Evolutionary conservation across 129 eudicot species (phyloP), one percentile per base, ranked within the genome.

Genomic region (Flaveria linearis): DNA sequence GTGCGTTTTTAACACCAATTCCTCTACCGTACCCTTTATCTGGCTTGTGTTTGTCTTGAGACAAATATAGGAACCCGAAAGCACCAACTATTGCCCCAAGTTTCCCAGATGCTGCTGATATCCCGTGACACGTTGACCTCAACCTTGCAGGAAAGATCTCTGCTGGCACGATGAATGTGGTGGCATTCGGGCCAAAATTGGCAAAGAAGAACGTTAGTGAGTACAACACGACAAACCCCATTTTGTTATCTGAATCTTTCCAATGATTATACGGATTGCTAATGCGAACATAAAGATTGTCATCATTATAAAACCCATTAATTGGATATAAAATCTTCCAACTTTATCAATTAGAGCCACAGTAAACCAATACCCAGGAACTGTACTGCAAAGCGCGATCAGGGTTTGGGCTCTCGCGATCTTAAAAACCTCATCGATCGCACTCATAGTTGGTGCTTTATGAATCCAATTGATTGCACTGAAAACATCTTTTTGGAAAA

Each of bases 61-160:
- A 80, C 75, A 91, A 64, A 77, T 91, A 91, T 65, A 91, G 83
- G 68, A 91, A 91, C 78, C 97, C 97, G 16, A 91, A 91, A 63
- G 97, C 91, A 45, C 94, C 97, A 9, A 91, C 81, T 2, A 88
- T 88, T 16, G 94, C 97, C 33, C 94, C 97, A 20, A 89, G 69
- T 84, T 88, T 88, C 51, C 97, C 94, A 0, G 88, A 72, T 15
- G 96, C 96, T 15, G 96, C 96, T 4, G 92, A 90, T 74, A 90
- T 85, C 6, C 96, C 96, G 46, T 90, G 96, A 72, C 96, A 90
- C 11, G 96, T 90, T 33, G 96, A 85, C 71, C 96, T 76, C 62
- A 90, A 79, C 50, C 96, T 53, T 20, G 96, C 96, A 9, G 96
- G 96, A 72, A 90, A 90, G 65, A 90, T 90, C 87, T 90, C 96